phyloP scores from a whole-genome alignment of 441 rosid species.

The Iberis amara region DNA sequence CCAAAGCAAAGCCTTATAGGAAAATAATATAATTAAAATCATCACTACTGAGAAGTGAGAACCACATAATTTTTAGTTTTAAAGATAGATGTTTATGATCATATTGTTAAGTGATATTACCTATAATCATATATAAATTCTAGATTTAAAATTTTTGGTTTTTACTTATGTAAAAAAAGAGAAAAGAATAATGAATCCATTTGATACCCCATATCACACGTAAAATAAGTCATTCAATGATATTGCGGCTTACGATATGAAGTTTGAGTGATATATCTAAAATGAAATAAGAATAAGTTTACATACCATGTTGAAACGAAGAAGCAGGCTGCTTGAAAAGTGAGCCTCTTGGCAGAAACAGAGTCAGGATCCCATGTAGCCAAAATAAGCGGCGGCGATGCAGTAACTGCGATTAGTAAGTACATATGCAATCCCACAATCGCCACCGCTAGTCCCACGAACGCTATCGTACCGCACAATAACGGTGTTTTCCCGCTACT shows the following conservation, averaged over 20 bases:
- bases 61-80: no score
- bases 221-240: not conserved
- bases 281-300: not conserved
- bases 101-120: no score
- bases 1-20: constrained; percentile 69
- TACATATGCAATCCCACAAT: constrained; percentile 67
- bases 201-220: no score
- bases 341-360: constrained; percentile 36
- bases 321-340: constrained; percentile 70
- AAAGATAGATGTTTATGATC: no score
- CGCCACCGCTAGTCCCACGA: constrained; percentile 54
- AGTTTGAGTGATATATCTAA: not conserved
- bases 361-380: constrained; percentile 45
- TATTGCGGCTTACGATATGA: not conserved
- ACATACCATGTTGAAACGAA: constrained; percentile 71
- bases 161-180: no score
- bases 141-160: no score
- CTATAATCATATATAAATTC: no score
- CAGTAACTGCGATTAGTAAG: constrained; percentile 59
- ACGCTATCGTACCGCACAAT: constrained; percentile 54
- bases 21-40: not conserved
- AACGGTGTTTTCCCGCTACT: constrained; percentile 75
- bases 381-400: constrained; percentile 49
- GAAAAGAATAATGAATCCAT: no score
- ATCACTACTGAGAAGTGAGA: no score